Evolutionary conservation across 371 early-diverging fungal genomes (phyloP).

Genomic region (Mortierella polycephala): DNA sequence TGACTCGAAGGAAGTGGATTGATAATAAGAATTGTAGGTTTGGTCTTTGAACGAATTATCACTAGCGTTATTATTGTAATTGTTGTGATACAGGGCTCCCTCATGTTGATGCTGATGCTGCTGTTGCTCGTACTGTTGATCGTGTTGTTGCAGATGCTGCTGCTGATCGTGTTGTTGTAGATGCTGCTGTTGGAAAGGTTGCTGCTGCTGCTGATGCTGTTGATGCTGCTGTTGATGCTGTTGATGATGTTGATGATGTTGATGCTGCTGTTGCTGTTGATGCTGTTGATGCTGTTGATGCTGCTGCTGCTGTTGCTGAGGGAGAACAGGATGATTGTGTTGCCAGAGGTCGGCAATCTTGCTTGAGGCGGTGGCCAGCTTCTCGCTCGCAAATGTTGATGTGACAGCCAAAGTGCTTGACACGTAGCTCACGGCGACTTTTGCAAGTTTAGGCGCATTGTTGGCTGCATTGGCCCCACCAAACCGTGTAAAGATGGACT

Average conservation of each 20-base stretch:
- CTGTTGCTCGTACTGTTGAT: too few relatives aligned
- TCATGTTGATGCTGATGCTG: slow-evolving; percentile 1
- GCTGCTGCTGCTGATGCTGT: not conserved
- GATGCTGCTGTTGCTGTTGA: slow-evolving; percentile 22
- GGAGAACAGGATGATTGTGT: slow-evolving; percentile 36
- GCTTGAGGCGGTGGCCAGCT: slow-evolving; percentile 39
- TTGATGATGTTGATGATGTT: too few relatives aligned
- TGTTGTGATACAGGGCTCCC: too few relatives aligned
- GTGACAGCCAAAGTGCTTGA: slow-evolving; percentile 47
- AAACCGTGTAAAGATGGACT: slow-evolving; percentile 39
- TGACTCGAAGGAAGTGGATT: slow-evolving; percentile 21
- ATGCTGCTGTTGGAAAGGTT: not conserved
- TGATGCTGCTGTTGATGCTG: slow-evolving; percentile 7
- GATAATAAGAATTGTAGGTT: slow-evolving; percentile 21
- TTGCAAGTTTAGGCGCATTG: slow-evolving; percentile 32
- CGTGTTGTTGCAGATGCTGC: slow-evolving; percentile 1
- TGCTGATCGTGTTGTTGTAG: not conserved
- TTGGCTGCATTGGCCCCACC: slow-evolving; percentile 8
- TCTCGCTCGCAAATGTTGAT: slow-evolving; percentile 43
- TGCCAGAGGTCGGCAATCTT: slow-evolving; percentile 55
- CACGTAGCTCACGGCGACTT: slow-evolving; percentile 41
- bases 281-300: slow-evolving; percentile 11
- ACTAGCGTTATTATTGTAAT: too few relatives aligned
- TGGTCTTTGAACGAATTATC: not conserved
- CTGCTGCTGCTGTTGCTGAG: slow-evolving; percentile 30